Base-by-base conservation (phyloP, 2,329 filamentous ascomycete genomes). In the Fusarium sacchari region DNA sequence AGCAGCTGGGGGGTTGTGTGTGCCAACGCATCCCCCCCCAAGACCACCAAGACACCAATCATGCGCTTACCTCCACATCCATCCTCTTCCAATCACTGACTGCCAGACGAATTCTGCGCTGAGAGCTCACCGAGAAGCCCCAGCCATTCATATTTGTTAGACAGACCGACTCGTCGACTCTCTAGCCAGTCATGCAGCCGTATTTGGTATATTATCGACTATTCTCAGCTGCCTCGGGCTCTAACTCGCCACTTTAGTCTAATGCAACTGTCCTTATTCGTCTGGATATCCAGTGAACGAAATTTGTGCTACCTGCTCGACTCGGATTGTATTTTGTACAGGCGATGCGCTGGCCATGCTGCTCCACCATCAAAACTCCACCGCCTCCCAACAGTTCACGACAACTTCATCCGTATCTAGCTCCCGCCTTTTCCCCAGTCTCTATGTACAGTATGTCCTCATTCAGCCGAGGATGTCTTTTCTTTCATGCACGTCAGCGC, bases 401-500 rank as follows among this genome's bases (percentile, higher is more conserved):
- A 74, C 68, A 22, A 60, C 60, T 60, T 74, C 73, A 62, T 49
- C 57, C 46, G 50, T 56, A 28, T 53, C 55, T 37, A 61, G 52
- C 49, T 63, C 64, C 59, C 59, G 49, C 60, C 71, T 63, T 66
- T 71, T 70, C 57, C 62, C 74, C 69, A 50, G 72, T 60, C 69
- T 67, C 60, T 64, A 20, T 39, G 18, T 44, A n/a, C n/a, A n/a
- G n/a, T n/a, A 17, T 53, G 18, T 49, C 74, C 66, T 64, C 43
- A 71, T 74, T 76, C 59, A 71, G 64, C 60, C 64, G 72, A 72
- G 55, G 42, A 40, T 64, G 72, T 55, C 46, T 72, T 56, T 57
- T n/a, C 39, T 53, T 62, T 69, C 66, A 78, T 78, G 76, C 76
- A 78, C 71, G 75, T 78, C 76, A 78, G 75, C 64, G 50, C 59